Percentiles rank a stretch among this genome's conserved stretches.
Evolutionary conservation across 2,329 filamentous ascomycete species (phyloP).

Genomic region (Clarireedia paspali): DNA sequence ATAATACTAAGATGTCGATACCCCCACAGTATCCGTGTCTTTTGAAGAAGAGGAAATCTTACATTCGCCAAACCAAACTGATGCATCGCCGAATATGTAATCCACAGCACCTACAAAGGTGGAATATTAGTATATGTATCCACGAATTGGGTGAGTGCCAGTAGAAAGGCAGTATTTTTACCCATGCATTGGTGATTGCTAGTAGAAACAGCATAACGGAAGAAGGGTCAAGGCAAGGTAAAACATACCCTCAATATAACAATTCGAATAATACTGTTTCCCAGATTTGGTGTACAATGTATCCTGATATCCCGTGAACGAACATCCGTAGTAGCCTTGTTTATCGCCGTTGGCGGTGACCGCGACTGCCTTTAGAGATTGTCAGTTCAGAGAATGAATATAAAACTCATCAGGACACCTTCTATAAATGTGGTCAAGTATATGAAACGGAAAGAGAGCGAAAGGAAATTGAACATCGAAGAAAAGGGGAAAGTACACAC

Average conservation of each 20-base stretch:
- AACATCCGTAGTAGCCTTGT: constrained; percentile 44
- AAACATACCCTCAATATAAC: constrained; percentile 41
- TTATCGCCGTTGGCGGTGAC: constrained; percentile 43
- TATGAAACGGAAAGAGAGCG: too few species aligned
- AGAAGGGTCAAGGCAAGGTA: too few species aligned
- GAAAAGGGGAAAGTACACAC: not conserved
- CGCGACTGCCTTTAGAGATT: constrained; percentile 38
- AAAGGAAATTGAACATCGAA: not conserved
- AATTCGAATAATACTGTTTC: constrained; percentile 45
- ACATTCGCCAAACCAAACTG: constrained; percentile 6
- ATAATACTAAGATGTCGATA: not conserved
- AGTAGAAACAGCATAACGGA: too few species aligned
- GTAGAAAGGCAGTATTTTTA: too few species aligned
- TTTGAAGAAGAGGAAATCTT: not conserved
- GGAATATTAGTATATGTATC: not conserved
- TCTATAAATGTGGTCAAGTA: too few species aligned
- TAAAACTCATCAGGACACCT: too few species aligned
- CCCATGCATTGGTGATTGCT: too few species aligned
- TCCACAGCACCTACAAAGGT: not conserved
- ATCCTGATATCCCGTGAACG: constrained; percentile 47
- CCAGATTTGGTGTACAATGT: constrained; percentile 42
- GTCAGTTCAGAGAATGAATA: not conserved
- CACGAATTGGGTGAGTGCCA: too few species aligned
- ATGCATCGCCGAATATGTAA: constrained; percentile 2
- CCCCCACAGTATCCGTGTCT: too few species aligned